Evolutionary conservation across 164 flowering plant genomes (phyloP).

Genomic region (Brasenia schreberi): DNA sequence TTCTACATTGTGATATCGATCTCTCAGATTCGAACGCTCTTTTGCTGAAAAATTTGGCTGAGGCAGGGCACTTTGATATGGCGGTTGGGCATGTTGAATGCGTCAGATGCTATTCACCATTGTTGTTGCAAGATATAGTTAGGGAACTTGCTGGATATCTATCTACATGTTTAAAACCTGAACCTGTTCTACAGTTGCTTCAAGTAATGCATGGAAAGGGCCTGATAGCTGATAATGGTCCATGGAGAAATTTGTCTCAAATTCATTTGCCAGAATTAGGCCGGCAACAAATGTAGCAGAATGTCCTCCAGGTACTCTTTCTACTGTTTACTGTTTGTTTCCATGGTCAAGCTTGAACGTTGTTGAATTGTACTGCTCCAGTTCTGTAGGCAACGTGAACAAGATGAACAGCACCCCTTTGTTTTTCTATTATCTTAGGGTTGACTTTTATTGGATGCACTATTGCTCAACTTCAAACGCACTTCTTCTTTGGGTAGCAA

Average conservation of each 20-base stretch:
- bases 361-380: no score
- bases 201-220: conserved; percentile 16
- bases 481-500: no score
- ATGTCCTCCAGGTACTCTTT: background rate
- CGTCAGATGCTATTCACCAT: conserved; percentile 31
- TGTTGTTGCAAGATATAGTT: conserved; percentile 24
- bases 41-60: conserved; percentile 48
- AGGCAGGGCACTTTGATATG: conserved; percentile 36
- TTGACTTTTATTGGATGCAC: no score
- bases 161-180: conserved; percentile 40
- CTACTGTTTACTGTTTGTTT: background rate
- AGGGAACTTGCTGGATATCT: conserved; percentile 38
- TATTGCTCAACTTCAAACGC: no score
- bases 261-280: background rate
- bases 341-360: no score
- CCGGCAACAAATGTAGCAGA: background rate
- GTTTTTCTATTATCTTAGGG: no score
- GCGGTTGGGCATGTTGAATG: conserved; percentile 45
- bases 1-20: conserved; percentile 12
- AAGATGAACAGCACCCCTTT: no score
- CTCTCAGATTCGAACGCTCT: conserved; percentile 30
- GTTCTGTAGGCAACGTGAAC: no score
- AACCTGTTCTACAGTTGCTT: conserved; percentile 29
- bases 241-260: conserved; percentile 14
- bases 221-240: conserved; percentile 7